Evolutionary conservation across 176 grass and related monocot genomes (phyloP).

Genomic region (Carex pumila): DNA sequence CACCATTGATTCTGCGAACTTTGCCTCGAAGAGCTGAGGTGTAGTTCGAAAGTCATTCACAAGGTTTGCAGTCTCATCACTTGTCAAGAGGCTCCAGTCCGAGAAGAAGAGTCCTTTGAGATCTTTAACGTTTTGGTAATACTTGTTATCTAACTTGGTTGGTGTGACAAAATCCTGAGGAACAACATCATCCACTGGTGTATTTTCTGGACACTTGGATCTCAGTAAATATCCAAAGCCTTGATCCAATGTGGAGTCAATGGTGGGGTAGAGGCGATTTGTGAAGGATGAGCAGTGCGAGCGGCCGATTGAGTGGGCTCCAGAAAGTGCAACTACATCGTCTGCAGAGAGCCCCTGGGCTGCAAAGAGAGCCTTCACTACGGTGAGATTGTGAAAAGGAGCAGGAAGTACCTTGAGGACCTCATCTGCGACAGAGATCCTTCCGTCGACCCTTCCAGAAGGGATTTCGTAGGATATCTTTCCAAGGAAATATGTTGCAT

Average conservation of each 20-base stretch:
- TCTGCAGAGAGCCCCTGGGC: constrained; percentile 4
- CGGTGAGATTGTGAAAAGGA: background rate
- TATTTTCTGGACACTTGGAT: background rate
- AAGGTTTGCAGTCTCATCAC: too few relatives aligned
- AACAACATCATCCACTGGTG: background rate
- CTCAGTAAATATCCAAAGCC: background rate
- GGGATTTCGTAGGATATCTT: background rate
- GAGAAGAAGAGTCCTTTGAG: background rate
- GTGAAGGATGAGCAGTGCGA: constrained; percentile 28
- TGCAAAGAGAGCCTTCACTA: background rate
- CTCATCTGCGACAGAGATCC: background rate
- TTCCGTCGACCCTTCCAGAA: background rate
- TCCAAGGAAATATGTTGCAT: background rate
- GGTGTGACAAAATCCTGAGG: constrained; percentile 32
- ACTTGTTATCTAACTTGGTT: constrained; percentile 15
- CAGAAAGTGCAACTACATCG: constrained; percentile 25
- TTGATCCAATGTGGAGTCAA: constrained; percentile 21
- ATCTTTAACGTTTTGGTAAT: constrained; percentile 35
- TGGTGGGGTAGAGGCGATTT: background rate
- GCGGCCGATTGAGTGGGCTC: constrained; percentile 29
- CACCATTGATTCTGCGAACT: too few relatives aligned
- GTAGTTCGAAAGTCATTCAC: too few relatives aligned
- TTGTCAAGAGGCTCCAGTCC: constrained; percentile 11
- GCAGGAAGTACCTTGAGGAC: background rate
- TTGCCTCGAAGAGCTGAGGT: too few relatives aligned